phyloP scores from a whole-genome alignment of 495 filamentous ascomycete species.

The Penicillium antarcticum region DNA sequence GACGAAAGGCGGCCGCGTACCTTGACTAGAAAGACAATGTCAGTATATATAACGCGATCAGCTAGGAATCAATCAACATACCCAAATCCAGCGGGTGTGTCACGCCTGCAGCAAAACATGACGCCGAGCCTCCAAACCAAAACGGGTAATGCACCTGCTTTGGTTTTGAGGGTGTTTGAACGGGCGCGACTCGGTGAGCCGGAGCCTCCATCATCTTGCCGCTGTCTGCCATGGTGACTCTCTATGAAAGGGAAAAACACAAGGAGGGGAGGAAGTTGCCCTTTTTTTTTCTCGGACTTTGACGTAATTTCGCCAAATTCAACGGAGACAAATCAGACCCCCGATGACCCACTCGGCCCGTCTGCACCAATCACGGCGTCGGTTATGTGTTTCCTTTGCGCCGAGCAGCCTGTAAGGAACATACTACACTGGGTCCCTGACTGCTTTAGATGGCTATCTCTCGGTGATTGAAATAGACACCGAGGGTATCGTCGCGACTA shows the following conservation, averaged over 20 bases:
- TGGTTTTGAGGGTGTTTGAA: slow-evolving; percentile 21
- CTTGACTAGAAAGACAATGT: slow-evolving; percentile 41
- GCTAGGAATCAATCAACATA: slow-evolving; percentile 21
- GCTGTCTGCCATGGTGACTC: slow-evolving; percentile 38
- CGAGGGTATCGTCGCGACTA: not conserved
- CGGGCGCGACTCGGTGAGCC: slow-evolving; percentile 22
- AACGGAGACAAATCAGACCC: slow-evolving; percentile 39
- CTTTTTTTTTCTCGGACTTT: slow-evolving; percentile 13
- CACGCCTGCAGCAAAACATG: slow-evolving; percentile 81
- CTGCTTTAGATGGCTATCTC: not conserved
- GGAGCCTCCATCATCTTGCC: slow-evolving; percentile 35
- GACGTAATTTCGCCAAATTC: slow-evolving; percentile 30
- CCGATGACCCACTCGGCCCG: slow-evolving; percentile 29
- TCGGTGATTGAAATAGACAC: slow-evolving; percentile 19
- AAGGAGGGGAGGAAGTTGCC: slow-evolving; percentile 6
- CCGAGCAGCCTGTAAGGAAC: slow-evolving; percentile 5
- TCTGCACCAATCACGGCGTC: slow-evolving; percentile 33
- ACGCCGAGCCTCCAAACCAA: slow-evolving; percentile 93
- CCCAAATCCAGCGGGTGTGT: slow-evolving; percentile 84
- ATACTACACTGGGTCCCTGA: too few species aligned
- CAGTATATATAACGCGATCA: slow-evolving; percentile 9
- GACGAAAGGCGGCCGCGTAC: slow-evolving; percentile 29
- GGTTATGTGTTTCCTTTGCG: slow-evolving; percentile 17
- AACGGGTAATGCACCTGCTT: slow-evolving; percentile 69
- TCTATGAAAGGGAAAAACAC: slow-evolving; percentile 19